These are phyloP conservation scores for Amborella trichopoda DNA, from an alignment of 164 flowering plant genomes.

Conservation along the genomic window DNA sequence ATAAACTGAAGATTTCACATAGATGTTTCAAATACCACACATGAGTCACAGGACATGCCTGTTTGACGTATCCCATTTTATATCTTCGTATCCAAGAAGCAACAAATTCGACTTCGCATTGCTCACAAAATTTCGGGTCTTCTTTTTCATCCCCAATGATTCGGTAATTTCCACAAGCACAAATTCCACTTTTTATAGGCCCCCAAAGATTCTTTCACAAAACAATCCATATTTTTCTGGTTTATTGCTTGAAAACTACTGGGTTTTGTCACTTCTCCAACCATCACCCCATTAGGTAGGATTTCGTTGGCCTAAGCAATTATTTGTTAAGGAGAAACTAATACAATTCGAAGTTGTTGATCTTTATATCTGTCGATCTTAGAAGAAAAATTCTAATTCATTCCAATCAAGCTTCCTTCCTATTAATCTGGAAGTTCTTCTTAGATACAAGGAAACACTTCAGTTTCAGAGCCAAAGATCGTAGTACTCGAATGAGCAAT, in stretches of 20 bases:
- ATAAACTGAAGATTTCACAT: too few relatives aligned
- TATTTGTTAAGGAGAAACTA: background rate
- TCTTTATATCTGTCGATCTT: background rate
- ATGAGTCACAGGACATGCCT: conserved; percentile 2
- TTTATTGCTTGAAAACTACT: background rate
- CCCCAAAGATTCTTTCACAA: too few relatives aligned
- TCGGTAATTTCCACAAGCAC: conserved; percentile 3
- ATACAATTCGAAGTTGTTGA: background rate
- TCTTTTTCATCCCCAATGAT: conserved; percentile 4
- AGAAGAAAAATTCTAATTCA: background rate
- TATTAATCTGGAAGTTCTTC: conserved; percentile 5
- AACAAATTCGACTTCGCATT: background rate
- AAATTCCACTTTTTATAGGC: too few relatives aligned
- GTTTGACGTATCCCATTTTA: conserved; percentile 1
- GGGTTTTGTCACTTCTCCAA: conserved; percentile 1
- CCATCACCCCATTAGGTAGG: background rate
- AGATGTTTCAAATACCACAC: conserved; percentile 1
- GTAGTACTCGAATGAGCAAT: conserved; percentile 1
- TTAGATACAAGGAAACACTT: conserved; percentile 4
- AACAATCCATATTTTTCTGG: background rate
- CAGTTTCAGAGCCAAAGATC: conserved; percentile 5
- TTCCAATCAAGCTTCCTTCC: conserved; percentile 2
- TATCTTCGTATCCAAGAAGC: conserved; percentile 2
- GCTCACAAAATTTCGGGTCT: conserved; percentile 2
- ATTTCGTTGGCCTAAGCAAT: background rate